Evolutionary conservation across 2,329 filamentous ascomycete species (phyloP).

Genomic region (Ophiostoma quercus): DNA sequence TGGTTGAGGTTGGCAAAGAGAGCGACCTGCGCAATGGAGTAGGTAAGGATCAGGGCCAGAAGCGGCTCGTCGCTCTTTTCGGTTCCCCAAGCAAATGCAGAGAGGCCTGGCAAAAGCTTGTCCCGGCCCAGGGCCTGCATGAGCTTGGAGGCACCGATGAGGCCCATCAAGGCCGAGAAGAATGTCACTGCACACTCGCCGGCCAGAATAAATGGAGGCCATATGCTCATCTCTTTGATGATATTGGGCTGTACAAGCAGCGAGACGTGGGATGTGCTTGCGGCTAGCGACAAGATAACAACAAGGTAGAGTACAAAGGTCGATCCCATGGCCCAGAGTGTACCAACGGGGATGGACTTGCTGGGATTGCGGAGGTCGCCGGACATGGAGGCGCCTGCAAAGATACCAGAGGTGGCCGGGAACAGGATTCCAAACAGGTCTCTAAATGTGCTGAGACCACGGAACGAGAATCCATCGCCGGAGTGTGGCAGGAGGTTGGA

Average conservation of each 20-base stretch:
- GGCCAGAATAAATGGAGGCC: constrained; percentile 64
- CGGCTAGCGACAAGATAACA: constrained; percentile 72
- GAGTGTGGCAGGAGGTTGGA: constrained; percentile 71
- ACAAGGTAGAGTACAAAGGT: constrained; percentile 72
- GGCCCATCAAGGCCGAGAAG: constrained; percentile 82
- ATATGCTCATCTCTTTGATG: constrained; percentile 76
- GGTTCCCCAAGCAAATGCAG: constrained; percentile 68
- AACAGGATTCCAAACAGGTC: constrained; percentile 83
- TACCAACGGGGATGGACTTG: constrained; percentile 79
- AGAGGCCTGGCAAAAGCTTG: constrained; percentile 69
- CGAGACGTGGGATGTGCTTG: constrained; percentile 67
- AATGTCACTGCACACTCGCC: constrained; percentile 78
- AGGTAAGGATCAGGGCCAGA: constrained; percentile 70
- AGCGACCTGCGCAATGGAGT: constrained; percentile 67
- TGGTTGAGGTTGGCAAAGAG: constrained; percentile 81
- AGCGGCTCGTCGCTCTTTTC: constrained; percentile 68
- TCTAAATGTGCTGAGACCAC: constrained; percentile 65
- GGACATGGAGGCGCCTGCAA: constrained; percentile 81
- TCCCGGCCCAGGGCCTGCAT: constrained; percentile 79
- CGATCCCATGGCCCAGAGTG: constrained; percentile 67
- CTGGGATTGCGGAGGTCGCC: constrained; percentile 78
- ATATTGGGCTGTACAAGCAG: constrained; percentile 72
- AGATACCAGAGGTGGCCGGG: constrained; percentile 61
- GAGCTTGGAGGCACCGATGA: constrained; percentile 79
- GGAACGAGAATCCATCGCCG: constrained; percentile 52